Evolutionary conservation across 2,329 filamentous ascomycete genomes (phyloP), one percentile per base, ranked within the genome.

Genomic region (Fusarium sp.): DNA sequence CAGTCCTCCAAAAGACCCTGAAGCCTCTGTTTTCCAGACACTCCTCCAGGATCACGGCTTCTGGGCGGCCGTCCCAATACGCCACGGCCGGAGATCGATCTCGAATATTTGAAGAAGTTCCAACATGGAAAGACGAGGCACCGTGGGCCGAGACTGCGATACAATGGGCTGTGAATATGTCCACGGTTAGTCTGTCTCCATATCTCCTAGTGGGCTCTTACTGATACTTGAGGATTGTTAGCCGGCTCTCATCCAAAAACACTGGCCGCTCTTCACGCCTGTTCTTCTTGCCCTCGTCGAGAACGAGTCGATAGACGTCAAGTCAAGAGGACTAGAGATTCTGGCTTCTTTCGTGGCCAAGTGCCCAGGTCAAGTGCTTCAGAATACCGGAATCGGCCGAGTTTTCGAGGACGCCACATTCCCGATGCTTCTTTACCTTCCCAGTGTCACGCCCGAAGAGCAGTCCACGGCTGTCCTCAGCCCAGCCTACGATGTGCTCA

Each of bases 341-440:
- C 84, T 94, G 4, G 75, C 80, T 1, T 62, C 78, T 0, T 90
- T 96, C 67, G 85, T 95, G 43, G 71, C 80, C 13, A 87, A 84
- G 60, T 89, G 90, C 50, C 87, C 90, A 0, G 72, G 83, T 2
- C 79, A 82, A 6, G 85, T 92, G 3, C 86, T 95, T 52, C 81
- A 81, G 14, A 86, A 86, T 54, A 93, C 91, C 0, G 93, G 93
- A 1, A 88, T 96, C 9, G 88, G 88, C 25, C 83, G 87, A 16
- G 88, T 96, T 30, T 92, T 96, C 70, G 88, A 92, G 77, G 89
- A 94, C 23, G 89, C 92, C 4, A 83, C 94, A 2, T 88, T 92
- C 73, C 93, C 94, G 1, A 91, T 92, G 39, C 87, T 98, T n/a
- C 87, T 92, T 9, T 94, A 91, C 77, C 87, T 98, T 7, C 95